Evolutionary conservation across 345 rosid genomes (phyloP).

Genomic region (Murraya paniculata): DNA sequence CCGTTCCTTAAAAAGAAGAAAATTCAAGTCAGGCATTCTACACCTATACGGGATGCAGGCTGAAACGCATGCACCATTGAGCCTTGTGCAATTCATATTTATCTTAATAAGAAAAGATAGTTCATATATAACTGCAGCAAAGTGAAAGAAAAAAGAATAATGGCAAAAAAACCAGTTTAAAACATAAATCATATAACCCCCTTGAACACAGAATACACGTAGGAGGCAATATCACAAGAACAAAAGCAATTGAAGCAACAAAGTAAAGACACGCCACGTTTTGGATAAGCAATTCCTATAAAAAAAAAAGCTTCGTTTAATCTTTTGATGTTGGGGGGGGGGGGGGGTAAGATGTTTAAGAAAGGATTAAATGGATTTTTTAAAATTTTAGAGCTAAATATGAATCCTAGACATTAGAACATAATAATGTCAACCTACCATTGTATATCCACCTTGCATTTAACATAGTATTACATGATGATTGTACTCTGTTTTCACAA

Average conservation of each 20-base stretch:
- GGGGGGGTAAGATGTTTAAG: neutral
- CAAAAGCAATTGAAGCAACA: neutral
- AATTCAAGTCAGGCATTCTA: constrained; percentile 3
- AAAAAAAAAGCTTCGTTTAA: neutral
- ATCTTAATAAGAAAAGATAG: neutral
- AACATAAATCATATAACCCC: neutral
- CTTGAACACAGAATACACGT: neutral
- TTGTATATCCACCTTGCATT: neutral
- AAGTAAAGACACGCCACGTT: neutral
- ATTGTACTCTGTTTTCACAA: neutral
- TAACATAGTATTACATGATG: neutral
- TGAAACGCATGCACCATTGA: neutral
- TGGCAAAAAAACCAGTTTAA: neutral
- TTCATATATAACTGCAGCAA: neutral
- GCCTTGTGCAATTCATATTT: neutral
- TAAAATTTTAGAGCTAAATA: neutral
- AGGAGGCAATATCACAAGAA: neutral
- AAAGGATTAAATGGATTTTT: neutral
- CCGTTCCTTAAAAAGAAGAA: neutral
- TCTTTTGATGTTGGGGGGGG: neutral
- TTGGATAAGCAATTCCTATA: neutral
- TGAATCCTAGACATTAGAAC: neutral
- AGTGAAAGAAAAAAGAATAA: neutral
- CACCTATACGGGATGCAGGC: neutral
- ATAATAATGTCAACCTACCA: neutral